These are phyloP conservation scores for Saccharomyces hybrid DNA, from an alignment of 1,139 yeast species.

Conservation along the genomic window DNA sequence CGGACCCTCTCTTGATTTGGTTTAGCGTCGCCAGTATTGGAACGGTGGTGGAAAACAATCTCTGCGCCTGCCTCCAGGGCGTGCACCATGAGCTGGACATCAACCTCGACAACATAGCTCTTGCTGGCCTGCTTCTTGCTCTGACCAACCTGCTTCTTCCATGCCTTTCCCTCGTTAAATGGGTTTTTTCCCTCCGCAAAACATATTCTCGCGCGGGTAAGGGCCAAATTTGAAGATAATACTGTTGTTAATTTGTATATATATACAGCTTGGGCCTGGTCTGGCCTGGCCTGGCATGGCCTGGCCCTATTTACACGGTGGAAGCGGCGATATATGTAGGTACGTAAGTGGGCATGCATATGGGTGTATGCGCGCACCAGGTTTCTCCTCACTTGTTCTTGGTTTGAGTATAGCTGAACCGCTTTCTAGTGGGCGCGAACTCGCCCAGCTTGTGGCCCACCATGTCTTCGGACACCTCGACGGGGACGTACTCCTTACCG, in stretches of 20 bases:
- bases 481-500: conserved; percentile 87
- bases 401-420: conserved; percentile 70
- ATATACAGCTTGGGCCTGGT: neutral
- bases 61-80: neutral
- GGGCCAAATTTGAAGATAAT: neutral
- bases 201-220: neutral
- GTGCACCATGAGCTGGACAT: neutral
- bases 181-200: neutral
- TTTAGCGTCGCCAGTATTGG: conserved; percentile 53
- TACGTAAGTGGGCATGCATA: neutral
- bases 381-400: conserved; percentile 30
- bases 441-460: conserved; percentile 96
- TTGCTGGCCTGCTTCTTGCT: neutral
- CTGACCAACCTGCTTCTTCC: neutral
- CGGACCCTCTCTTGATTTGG: conserved; percentile 62
- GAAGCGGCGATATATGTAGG: neutral
- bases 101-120: conserved; percentile 2
- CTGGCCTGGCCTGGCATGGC: neutral
- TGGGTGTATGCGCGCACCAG: neutral
- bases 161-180: neutral
- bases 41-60: conserved; percentile 10
- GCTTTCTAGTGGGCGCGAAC: conserved; percentile 86
- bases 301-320: neutral
- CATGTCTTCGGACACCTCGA: conserved; percentile 88
- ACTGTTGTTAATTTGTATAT: neutral